phyloP scores from a whole-genome alignment of 192 early-diverging fungal genomes.

The Pecoramyces ruminantium region DNA sequence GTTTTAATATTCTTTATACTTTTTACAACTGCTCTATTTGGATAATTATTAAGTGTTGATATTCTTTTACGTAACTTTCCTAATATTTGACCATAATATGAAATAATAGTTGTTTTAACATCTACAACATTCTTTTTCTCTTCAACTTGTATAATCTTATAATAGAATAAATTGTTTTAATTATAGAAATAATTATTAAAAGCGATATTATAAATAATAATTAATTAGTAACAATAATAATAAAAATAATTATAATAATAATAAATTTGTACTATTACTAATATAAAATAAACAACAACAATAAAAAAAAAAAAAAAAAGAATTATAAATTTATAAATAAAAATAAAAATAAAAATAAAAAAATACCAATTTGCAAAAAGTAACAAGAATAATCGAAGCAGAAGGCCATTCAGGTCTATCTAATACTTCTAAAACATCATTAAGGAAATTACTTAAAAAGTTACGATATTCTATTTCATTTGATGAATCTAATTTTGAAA shows the following conservation, averaged over 20 bases:
- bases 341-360: not conserved
- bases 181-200: no score
- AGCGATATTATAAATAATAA: no score
- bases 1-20: not conserved
- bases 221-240: no score
- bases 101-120: not conserved
- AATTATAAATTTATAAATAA: not conserved
- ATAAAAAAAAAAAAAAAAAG: not conserved
- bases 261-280: no score
- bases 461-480: constrained; percentile 56
- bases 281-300: no score
- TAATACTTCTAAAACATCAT: constrained; percentile 51
- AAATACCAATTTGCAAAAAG: constrained; percentile 49
- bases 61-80: not conserved
- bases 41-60: not conserved
- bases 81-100: not conserved
- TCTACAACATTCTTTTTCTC: not conserved
- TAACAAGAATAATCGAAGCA: constrained; percentile 49
- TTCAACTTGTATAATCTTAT: not conserved
- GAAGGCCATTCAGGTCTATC: constrained; percentile 82
- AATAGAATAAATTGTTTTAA: no score
- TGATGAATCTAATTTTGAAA: constrained; percentile 1
- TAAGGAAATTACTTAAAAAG: constrained; percentile 51
- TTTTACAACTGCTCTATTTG: not conserved
- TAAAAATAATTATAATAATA: no score